Base-by-base conservation (phyloP, 2,329 filamentous ascomycete species). In the Rachicladosporium sp. region DNA sequence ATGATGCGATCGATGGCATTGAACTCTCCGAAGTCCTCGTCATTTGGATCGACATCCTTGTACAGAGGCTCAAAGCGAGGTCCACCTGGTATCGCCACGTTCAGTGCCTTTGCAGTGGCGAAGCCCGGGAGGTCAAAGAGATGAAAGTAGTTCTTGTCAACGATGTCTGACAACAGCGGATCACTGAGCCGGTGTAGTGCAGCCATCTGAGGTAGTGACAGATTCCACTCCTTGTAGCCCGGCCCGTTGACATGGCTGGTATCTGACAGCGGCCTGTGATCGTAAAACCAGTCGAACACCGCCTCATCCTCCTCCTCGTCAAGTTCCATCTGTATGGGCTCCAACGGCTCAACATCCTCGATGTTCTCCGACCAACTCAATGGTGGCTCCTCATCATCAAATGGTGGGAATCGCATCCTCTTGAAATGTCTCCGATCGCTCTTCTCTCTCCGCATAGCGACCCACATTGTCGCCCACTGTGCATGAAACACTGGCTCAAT, bases 391-490 rank as follows among this genome's bases (percentile, higher is more conserved):
- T 98, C 91, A 56, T 98, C 93, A 51, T 98, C 91, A 51, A 98
- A 98, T 0, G 93, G 93, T 11, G 91, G 91, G 54, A 98, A 98
- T 51, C 93, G 79, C 91, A 98, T 98, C 48, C 91, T 79, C 70
- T 98, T 98, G 72, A 98, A 98, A 52, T 96, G 77, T 57, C 89
- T 71, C 62, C 91, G 72, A 56, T 98, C 91, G 57, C 87, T 91
- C 71, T 98, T 98, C 60, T 98, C 91, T 53, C 93, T 82, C 53
- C 91, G 79, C 91, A 98, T 98, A 33, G 83, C 86, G 19, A 93
- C 80, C 91, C 91, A 98, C 91, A 98, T 98, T 40, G 89, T 93
- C 9, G 91, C 91, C 91, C 91, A 98, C 61, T 98, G 91, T 42
- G 91, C 91, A 59, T 95, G 88, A 63, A 93, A 98, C 3, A 98